Percentiles rank a stretch among this genome's conserved stretches.
phyloP scores from a whole-genome alignment of 177 flowering plant genomes.

The Tripterygium wilfordii region DNA sequence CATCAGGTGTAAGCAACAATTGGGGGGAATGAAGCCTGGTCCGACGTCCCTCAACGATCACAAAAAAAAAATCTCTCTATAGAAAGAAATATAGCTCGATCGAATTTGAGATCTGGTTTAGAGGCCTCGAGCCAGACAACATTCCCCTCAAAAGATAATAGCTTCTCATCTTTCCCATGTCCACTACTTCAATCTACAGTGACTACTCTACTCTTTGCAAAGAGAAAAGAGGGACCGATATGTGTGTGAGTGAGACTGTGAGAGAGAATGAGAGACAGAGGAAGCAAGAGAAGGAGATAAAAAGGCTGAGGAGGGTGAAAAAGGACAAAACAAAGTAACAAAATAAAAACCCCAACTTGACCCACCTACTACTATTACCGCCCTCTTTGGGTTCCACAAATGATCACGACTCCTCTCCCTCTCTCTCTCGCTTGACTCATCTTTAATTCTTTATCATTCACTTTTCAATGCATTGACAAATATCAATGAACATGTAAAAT shows the following conservation, averaged over 20 bases:
- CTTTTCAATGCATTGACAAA: no score
- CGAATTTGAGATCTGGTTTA: constrained; percentile 13
- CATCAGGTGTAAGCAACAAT: constrained; percentile 42
- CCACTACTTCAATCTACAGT: not conserved
- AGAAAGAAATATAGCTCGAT: not conserved
- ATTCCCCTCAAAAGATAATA: constrained; percentile 64
- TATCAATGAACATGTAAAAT: no score
- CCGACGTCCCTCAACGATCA: constrained; percentile 84
- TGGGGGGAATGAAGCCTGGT: constrained; percentile 99
- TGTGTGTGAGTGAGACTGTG: constrained; percentile 10
- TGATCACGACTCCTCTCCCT: no score
- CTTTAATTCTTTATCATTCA: no score
- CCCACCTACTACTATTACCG: no score
- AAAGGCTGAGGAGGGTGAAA: constrained; percentile 18
- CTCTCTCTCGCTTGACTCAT: no score
- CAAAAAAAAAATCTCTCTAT: constrained; percentile 17
- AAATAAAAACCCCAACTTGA: constrained; percentile 27
- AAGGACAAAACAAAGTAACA: constrained; percentile 44
- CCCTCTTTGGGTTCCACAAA: no score
- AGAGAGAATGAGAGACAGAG: no score
- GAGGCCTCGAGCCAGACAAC: constrained; percentile 90
- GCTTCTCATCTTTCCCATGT: constrained; percentile 16
- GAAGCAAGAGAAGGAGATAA: constrained; percentile 3
- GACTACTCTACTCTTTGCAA: constrained; percentile 1
- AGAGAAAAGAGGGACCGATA: constrained; percentile 6